Base-by-base conservation (phyloP, 1,284 basidiomycete genomes). In the Garcileccinum viscosum region DNA sequence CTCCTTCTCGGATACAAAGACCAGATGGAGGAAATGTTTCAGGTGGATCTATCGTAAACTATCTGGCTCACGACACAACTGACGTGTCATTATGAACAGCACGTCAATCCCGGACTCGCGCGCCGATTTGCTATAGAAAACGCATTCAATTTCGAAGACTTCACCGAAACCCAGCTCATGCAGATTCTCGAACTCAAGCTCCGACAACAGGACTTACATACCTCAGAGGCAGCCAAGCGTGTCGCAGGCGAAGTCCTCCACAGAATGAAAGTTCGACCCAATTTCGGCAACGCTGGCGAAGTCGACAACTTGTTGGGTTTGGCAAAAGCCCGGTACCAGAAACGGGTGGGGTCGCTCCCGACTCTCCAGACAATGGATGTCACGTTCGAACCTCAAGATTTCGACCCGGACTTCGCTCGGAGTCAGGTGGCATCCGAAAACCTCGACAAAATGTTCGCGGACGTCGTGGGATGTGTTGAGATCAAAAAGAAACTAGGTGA, bases 101-200 rank as follows among this genome's bases (percentile, higher is more conserved):
- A 61, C 17, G 60, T 61, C 60, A 61, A 61, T 40, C 60, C 60
- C 17, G 60, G 60, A 40, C 24, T 61, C 22, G 33, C 60, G 27
- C 37, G 60, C 4, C 60, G 60, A 14, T 61, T 61, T 61, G 35
- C 60, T 19, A 40, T 40, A n/a, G 60, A 61, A 37, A 61, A 61
- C 11, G 60, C 60, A 24, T 61, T 61, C 60, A 38, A 9, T n/a
- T 61, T 61, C n/a, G 60, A 61, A 24, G 60, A 61, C 24, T 61
- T 61, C 15, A 61, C 37, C n/a, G 37, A 38, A 38, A 9, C 60
- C 9, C 37, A 61, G 11, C 24, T 61, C 24, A 38, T 61, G 60
- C 35, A 61, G 3, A 61, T 61, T 24, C 33, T 61, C n/a, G 24
- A 61, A 19, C 37, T 38, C n/a, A 61, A 40, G n/a, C 37, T 38